Evolutionary conservation across 73 alveolate species (phyloP).

Genomic region (Symbiodinium natans): DNA sequence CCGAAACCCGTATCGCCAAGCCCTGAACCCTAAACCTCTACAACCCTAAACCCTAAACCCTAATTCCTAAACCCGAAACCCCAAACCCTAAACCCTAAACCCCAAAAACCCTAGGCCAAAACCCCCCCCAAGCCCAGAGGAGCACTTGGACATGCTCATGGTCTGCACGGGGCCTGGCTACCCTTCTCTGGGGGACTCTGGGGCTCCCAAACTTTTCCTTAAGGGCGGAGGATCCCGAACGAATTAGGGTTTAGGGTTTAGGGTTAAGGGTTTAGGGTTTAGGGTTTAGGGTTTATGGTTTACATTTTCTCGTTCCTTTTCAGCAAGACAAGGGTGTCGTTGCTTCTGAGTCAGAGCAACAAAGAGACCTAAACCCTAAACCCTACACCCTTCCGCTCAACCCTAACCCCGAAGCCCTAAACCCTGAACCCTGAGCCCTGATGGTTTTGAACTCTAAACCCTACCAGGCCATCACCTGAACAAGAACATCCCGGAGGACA

Average conservation of each 20-base stretch:
- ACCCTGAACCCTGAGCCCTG: no score
- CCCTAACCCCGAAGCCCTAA: not conserved
- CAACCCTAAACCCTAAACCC: not conserved
- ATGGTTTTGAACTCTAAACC: no score
- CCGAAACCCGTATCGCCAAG: no score
- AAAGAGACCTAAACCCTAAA: not conserved
- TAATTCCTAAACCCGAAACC: not conserved
- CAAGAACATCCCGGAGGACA: slow-evolving; percentile 85
- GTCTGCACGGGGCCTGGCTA: slow-evolving; percentile 21
- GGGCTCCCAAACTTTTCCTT: no score
- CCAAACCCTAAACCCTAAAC: not conserved
- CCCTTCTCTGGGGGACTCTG: no score
- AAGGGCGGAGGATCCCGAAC: no score
- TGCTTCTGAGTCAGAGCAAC: no score
- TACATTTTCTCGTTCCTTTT: no score
- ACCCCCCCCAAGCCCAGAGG: not conserved
- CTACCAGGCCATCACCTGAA: slow-evolving; percentile 67
- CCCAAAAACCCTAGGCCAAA: not conserved
- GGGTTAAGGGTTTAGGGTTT: no score
- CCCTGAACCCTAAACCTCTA: not conserved
- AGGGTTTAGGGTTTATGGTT: no score
- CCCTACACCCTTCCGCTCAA: not conserved
- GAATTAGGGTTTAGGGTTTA: no score
- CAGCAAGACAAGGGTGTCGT: no score
- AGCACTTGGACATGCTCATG: slow-evolving; percentile 80